These are phyloP conservation scores for Kodamaea kakaduensis DNA, from an alignment of 805 yeast species.

Conservation along the genomic window DNA sequence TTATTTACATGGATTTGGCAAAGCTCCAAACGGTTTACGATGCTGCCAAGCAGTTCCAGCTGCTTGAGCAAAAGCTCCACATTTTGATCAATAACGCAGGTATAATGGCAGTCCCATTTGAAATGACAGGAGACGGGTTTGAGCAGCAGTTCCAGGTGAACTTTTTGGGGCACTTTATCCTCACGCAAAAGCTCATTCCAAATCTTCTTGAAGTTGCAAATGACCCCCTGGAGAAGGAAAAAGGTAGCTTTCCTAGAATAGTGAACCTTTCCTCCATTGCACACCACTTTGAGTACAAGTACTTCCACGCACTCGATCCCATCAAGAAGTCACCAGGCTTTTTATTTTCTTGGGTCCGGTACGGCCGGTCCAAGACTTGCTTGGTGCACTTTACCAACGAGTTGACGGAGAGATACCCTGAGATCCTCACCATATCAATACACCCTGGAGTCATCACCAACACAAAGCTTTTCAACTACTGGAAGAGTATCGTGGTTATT, in stretches of 20 bases:
- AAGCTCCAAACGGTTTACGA: slow-evolving; percentile 26
- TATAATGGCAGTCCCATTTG: slow-evolving; percentile 36
- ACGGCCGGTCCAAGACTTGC: slow-evolving; percentile 33
- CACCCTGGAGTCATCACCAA: slow-evolving; percentile 39
- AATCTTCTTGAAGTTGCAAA: slow-evolving; percentile 18
- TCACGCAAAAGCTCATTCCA: slow-evolving; percentile 29
- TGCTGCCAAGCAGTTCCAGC: slow-evolving; percentile 24
- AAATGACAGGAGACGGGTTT: slow-evolving; percentile 32
- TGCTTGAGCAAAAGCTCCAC: slow-evolving; percentile 26
- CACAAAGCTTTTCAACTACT: slow-evolving; percentile 30
- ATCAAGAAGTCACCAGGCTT: slow-evolving; percentile 24
- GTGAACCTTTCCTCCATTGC: slow-evolving; percentile 31
- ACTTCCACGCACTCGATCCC: slow-evolving; percentile 22
- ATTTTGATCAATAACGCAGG: slow-evolving; percentile 41
- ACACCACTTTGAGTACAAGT: slow-evolving; percentile 23
- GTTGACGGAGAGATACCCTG: slow-evolving; percentile 26
- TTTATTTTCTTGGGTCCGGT: slow-evolving; percentile 29
- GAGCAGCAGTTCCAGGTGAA: slow-evolving; percentile 43
- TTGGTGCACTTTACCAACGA: slow-evolving; percentile 28
- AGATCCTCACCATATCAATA: slow-evolving; percentile 30
- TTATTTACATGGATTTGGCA: slow-evolving; percentile 53
- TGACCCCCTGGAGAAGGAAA: slow-evolving; percentile 9
- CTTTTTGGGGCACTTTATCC: slow-evolving; percentile 30
- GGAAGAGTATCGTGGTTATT: slow-evolving; percentile 22
- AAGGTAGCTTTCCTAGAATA: slow-evolving; percentile 23